Percentiles rank a stretch among this genome's conserved stretches.
These are phyloP conservation scores for Saccharomyces hybrid DNA, from an alignment of 1,139 yeast species.

Conservation along the genomic window DNA sequence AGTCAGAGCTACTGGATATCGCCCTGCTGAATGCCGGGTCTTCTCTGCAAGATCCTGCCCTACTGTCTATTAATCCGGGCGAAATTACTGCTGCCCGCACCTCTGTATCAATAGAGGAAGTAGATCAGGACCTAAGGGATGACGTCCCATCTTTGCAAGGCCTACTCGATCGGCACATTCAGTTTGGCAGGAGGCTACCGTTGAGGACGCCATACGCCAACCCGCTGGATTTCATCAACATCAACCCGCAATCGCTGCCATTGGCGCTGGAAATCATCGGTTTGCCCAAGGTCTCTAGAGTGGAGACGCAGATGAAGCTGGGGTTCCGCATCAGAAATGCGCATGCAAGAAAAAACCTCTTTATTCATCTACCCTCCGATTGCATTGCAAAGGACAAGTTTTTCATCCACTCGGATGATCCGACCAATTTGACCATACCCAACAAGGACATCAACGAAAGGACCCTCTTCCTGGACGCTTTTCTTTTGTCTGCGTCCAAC, in stretches of 20 bases:
- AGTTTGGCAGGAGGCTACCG: constrained; percentile 23
- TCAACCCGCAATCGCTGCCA: constrained; percentile 41
- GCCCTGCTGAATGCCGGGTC: neutral
- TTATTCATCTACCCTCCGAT: constrained; percentile 75
- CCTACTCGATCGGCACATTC: neutral
- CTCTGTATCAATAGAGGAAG: neutral
- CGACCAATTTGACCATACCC: constrained; percentile 46
- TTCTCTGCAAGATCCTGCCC: neutral
- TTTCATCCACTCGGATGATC: neutral
- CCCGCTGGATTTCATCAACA: constrained; percentile 14
- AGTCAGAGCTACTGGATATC: neutral
- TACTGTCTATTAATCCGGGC: neutral
- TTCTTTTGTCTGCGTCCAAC: constrained; percentile 44
- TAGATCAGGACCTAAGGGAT: neutral
- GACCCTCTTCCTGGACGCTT: constrained; percentile 57
- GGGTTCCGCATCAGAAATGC: constrained; percentile 43
- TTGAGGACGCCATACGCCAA: constrained; percentile 17
- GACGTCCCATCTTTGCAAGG: neutral
- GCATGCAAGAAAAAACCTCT: constrained; percentile 39
- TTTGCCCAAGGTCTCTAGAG: constrained; percentile 75
- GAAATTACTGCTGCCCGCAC: neutral
- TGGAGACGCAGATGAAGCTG: constrained; percentile 88
- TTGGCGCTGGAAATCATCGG: constrained; percentile 51
- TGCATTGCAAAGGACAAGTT: constrained; percentile 74
- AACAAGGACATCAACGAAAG: constrained; percentile 34